These are phyloP conservation scores for Trichophyton equinum DNA, from an alignment of 2,329 filamentous ascomycete species.

Conservation along the genomic window DNA sequence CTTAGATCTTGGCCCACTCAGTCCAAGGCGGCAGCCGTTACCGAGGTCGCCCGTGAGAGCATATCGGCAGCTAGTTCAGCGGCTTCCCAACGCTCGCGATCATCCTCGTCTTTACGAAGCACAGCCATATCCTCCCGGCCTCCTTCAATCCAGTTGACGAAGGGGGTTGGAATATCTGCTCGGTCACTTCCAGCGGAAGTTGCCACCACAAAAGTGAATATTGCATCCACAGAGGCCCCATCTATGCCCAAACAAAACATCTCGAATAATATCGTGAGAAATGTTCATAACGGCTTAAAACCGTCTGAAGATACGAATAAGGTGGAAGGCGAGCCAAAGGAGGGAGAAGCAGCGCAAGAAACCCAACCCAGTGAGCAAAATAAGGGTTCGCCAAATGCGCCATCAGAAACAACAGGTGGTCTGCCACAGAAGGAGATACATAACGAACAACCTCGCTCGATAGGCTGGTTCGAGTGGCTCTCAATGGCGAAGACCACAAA, in stretches of 20 bases:
- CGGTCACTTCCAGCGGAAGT: constrained; percentile 35
- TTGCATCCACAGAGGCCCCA: constrained; percentile 30
- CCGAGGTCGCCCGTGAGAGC: constrained; percentile 39
- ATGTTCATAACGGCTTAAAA: constrained; percentile 2
- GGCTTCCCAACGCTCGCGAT: constrained; percentile 24
- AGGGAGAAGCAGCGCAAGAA: background rate
- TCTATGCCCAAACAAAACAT: constrained; percentile 18
- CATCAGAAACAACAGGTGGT: background rate
- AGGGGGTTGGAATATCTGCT: constrained; percentile 28
- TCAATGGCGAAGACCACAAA: constrained; percentile 9
- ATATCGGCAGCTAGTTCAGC: constrained; percentile 33
- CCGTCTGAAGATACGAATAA: background rate
- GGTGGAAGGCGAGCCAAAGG: background rate
- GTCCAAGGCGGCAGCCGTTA: constrained; percentile 36
- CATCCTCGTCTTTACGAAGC: constrained; percentile 15
- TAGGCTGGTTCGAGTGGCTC: constrained; percentile 15
- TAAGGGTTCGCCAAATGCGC: background rate
- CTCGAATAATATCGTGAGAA: constrained; percentile 10
- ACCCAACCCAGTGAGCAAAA: background rate
- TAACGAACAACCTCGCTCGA: constrained; percentile 6
- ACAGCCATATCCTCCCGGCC: constrained; percentile 28
- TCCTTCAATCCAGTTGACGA: constrained; percentile 22
- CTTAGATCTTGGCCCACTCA: constrained; percentile 34
- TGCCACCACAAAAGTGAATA: constrained; percentile 35
- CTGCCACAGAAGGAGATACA: constrained; percentile 10